Percentiles rank a stretch among this genome's conserved stretches.
Conservation (phyloP, 768 basidiomycete genomes). For the Auricularia sp. region DNA sequence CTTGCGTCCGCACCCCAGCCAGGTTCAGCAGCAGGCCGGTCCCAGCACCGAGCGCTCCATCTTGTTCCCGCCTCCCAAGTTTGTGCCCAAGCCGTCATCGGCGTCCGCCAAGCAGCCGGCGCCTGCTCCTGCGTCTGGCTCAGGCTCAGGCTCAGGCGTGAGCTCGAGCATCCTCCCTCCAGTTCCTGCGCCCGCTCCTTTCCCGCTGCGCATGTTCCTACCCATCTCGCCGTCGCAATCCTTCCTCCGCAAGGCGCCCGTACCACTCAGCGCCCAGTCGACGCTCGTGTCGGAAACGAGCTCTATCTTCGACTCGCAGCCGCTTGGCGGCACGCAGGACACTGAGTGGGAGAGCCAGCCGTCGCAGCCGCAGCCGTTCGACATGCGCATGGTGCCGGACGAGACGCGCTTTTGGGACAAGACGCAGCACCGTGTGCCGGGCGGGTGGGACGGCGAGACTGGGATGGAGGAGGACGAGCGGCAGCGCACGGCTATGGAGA, state of each 20-base stretch:
- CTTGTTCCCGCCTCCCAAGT: neutral
- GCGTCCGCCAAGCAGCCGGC: neutral
- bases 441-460: neutral
- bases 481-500: slow-evolving; percentile 1
- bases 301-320: neutral
- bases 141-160: neutral
- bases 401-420: slow-evolving; percentile 1
- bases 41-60: neutral
- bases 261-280: neutral
- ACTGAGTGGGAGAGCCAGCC: neutral
- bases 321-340: neutral
- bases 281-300: neutral
- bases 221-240: neutral
- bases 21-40: neutral
- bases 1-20: neutral
- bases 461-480: slow-evolving; percentile 10
- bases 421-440: neutral
- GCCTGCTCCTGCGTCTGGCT: neutral
- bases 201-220: neutral
- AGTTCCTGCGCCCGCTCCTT: neutral
- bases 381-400: neutral
- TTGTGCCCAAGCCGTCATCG: neutral
- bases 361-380: neutral
- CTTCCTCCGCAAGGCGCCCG: neutral
- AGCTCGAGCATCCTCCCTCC: too few species aligned